These are phyloP conservation scores for Orychophragmus violaceus DNA, from an alignment of 345 rosid genomes.

Conservation along the genomic window DNA sequence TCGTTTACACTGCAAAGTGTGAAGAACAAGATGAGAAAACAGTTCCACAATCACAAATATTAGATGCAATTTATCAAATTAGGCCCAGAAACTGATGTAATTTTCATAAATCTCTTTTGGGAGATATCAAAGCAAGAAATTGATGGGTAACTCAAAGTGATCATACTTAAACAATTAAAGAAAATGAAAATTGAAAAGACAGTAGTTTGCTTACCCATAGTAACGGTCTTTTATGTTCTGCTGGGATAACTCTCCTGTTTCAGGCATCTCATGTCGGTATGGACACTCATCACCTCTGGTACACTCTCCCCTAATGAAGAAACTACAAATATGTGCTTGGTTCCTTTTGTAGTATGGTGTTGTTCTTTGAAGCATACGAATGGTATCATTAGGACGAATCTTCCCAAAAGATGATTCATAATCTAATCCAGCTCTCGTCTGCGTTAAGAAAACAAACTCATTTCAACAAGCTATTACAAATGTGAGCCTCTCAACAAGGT, in stretches of 20 bases:
- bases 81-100: not conserved
- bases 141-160: not conserved
- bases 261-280: conserved; percentile 92
- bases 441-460: conserved; percentile 9
- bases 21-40: not conserved
- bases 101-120: too few relatives aligned
- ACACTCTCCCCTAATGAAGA: conserved; percentile 84
- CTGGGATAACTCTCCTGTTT: conserved; percentile 82
- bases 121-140: too few relatives aligned
- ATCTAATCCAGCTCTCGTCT: conserved; percentile 93
- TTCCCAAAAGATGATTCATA: conserved; percentile 90
- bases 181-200: not conserved
- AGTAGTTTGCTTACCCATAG: conserved; percentile 53
- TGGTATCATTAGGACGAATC: conserved; percentile 73
- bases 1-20: conserved; percentile 13
- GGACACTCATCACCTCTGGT: conserved; percentile 96
- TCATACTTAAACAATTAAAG: not conserved
- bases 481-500: not conserved
- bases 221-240: conserved; percentile 94
- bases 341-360: conserved; percentile 85
- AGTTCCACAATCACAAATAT: not conserved
- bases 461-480: not conserved
- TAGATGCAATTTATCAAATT: not conserved
- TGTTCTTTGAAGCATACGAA: conserved; percentile 85
- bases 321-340: conserved; percentile 91